Base-by-base conservation (phyloP, 345 rosid genomes). In the Linum usitatissimum region DNA sequence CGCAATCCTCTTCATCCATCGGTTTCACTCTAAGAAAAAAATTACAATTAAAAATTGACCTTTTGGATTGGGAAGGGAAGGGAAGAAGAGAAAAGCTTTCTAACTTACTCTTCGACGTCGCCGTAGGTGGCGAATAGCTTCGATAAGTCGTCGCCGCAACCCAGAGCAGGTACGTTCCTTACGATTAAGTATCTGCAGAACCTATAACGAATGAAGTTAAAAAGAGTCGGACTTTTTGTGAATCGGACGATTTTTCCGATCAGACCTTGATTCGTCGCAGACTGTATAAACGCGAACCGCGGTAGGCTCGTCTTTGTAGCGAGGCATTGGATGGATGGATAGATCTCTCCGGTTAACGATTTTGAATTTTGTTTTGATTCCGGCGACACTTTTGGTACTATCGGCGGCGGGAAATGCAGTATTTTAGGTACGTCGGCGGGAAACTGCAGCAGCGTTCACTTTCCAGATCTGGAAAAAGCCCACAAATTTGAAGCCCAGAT, bases 1-100 rank as follows among this genome's bases (percentile, higher is more conserved):
- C 86, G 65, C 89, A 89, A 6, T 87, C 95, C 74, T 92, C 98
- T 0, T 84, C 93, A 78, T 92, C 96, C 95, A 92, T 87, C 9
- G 96, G 95, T 71, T 89, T 90, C 66, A 86, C 79, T 63, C 96
- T 84, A 30, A 70, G 55, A 36, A 75, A 34, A 30, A 21, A 65
- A 69, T 54, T 36, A 34, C 8, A 23, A 66, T 13, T 54, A 38
- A 63, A 13, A 20, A 56, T 51, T 48, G n/a, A 38, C 45, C 23
- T 6, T 36, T 6, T 15, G 12, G 3, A 45, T 15, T 15, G 4
- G 51, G 17, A 45, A 15, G 51, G 10, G 17, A 45, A 45, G n/a
- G n/a, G 17, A 45, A 15, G 51, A 45, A 45, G 51, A 40, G 48
- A 40, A 40, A 7, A 10, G 14, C 17, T 45, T 45, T 45, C 17